Percentiles rank a stretch among this genome's conserved stretches.
These are phyloP conservation scores for Fusarium chaquense DNA, from an alignment of 2,329 filamentous ascomycete genomes.

Conservation along the genomic window DNA sequence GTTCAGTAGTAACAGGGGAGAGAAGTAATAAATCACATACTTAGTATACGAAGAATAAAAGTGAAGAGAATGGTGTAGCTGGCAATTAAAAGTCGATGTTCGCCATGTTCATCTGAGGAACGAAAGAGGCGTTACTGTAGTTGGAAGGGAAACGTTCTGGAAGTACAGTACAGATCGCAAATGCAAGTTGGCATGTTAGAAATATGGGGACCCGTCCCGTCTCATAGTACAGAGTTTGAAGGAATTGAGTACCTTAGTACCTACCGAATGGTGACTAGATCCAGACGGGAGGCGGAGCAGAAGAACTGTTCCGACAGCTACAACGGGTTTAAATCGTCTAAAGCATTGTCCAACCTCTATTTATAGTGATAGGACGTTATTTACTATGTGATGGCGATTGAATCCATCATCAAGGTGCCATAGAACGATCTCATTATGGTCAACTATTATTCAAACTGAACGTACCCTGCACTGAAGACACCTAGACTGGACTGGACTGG, in stretches of 20 bases:
- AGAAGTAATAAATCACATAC: conserved; percentile 28
- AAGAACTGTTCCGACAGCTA: not conserved
- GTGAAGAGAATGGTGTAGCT: conserved; percentile 32
- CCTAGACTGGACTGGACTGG: not conserved
- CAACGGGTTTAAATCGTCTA: not conserved
- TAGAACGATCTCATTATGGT: not conserved
- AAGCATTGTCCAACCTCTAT: not conserved
- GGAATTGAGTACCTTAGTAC: conserved; percentile 17
- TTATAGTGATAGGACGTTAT: not conserved
- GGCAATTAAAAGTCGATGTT: conserved; percentile 31
- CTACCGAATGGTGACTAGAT: not conserved
- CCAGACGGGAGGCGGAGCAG: not conserved
- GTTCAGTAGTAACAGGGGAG: not conserved
- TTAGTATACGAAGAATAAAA: conserved; percentile 46
- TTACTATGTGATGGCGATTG: not conserved
- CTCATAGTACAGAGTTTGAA: conserved; percentile 1
- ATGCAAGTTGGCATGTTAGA: conserved; percentile 49
- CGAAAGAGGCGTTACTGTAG: conserved; percentile 33
- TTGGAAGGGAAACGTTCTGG: conserved; percentile 42
- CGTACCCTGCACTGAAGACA: conserved; percentile 5
- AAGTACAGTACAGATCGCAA: conserved; percentile 48
- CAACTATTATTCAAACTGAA: not conserved
- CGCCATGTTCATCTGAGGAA: conserved; percentile 41
- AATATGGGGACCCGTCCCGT: conserved; percentile 28
- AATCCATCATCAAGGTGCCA: too few relatives aligned